Percentiles rank a stretch among this genome's conserved stretches.
Evolutionary conservation across 2,329 filamentous ascomycete species (phyloP).

Genomic region (Talaromyces sp.): DNA sequence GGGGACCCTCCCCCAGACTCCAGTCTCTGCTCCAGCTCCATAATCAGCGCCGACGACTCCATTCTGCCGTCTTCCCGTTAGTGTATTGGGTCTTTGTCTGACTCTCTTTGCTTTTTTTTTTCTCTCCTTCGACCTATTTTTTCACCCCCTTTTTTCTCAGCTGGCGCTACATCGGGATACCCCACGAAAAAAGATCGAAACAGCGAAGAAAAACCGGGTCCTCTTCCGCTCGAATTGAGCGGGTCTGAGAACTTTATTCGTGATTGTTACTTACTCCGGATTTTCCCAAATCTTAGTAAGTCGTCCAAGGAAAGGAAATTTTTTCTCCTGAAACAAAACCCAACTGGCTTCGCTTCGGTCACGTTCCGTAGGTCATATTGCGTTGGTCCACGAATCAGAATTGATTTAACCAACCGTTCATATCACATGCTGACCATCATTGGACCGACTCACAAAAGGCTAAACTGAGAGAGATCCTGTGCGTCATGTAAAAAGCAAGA

Average conservation of each 20-base stretch:
- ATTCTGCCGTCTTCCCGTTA: slow-evolving; percentile 7
- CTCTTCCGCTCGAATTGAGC: neutral
- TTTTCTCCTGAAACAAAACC: neutral
- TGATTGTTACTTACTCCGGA: slow-evolving; percentile 2
- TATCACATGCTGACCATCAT: neutral
- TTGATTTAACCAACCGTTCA: neutral
- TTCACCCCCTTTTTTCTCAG: neutral
- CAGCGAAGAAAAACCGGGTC: slow-evolving; percentile 17
- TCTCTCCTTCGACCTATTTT: neutral
- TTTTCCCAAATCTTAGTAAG: neutral
- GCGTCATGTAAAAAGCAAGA: slow-evolving; percentile 2
- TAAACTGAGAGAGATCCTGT: neutral
- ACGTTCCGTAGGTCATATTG: neutral
- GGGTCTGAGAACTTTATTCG: slow-evolving; percentile 2
- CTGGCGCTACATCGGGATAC: slow-evolving; percentile 10
- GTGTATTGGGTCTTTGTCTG: neutral
- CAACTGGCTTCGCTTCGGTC: neutral
- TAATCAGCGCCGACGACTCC: slow-evolving; percentile 7
- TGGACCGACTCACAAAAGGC: neutral
- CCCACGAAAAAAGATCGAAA: slow-evolving; percentile 13
- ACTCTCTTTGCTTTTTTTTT: slow-evolving; percentile 10
- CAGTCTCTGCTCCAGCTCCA: slow-evolving; percentile 9
- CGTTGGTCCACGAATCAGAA: neutral
- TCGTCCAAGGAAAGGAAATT: neutral
- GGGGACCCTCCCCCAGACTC: slow-evolving; percentile 16